Evolutionary conservation across 257 asterid genomes (phyloP).

Genomic region (Catharanthus roseus): DNA sequence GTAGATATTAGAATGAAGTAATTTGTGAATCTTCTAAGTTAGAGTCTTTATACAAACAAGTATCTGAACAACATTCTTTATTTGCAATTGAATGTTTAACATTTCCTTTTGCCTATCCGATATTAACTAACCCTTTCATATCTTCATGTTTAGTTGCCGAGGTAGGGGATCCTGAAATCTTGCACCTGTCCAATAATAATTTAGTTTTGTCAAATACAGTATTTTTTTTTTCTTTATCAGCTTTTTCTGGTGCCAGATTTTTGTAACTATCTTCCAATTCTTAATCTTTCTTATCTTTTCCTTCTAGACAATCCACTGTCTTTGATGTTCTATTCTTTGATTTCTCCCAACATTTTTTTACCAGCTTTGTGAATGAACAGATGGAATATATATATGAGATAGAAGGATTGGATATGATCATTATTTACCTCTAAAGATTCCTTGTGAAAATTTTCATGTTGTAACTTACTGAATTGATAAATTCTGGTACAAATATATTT

Average conservation of each 20-base stretch:
- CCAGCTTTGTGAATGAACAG: no score
- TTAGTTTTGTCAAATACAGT: neutral
- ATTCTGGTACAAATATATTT: neutral
- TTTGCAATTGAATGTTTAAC: neutral
- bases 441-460: neutral
- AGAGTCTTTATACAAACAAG: neutral
- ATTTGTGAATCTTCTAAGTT: neutral
- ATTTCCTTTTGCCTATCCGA: neutral
- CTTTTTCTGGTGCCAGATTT: neutral
- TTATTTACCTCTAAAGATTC: neutral
- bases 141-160: neutral
- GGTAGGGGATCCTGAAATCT: neutral
- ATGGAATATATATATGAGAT: no score
- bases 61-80: neutral
- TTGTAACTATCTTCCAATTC: neutral
- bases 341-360: no score
- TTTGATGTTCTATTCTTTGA: neutral
- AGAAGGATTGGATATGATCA: no score
- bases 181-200: neutral
- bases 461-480: neutral
- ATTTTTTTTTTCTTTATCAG: neutral
- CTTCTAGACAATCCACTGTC: neutral
- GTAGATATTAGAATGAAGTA: neutral
- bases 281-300: neutral
- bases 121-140: neutral